A percentile compares a stretch with the other conserved stretches of the same genome.
phyloP scores from a whole-genome alignment of 495 filamentous ascomycete species.

The Penicillium egyptiacum region DNA sequence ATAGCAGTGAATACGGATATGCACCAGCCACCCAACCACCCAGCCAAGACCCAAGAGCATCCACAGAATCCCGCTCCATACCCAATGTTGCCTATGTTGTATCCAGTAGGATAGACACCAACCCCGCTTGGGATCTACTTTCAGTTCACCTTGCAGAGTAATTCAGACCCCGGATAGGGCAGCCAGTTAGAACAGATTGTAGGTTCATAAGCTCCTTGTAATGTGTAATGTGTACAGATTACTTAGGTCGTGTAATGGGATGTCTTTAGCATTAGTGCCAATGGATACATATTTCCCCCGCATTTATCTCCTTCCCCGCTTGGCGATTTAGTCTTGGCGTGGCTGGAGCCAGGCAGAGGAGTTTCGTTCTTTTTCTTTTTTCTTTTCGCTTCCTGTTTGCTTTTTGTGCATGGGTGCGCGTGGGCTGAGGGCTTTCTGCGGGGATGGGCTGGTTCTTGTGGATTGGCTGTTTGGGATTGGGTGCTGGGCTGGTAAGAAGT shows the following conservation, averaged over 20 bases:
- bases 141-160: background rate
- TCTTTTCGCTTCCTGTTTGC: background rate
- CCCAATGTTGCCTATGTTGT: background rate
- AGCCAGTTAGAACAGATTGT: too few relatives aligned
- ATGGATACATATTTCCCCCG: background rate
- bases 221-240: background rate
- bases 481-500: background rate
- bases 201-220: background rate
- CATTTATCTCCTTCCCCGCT: background rate
- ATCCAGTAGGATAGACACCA: too few relatives aligned
- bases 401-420: background rate
- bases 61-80: background rate
- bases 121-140: background rate
- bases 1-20: background rate
- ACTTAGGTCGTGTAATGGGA: too few relatives aligned
- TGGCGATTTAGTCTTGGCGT: background rate
- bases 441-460: too few relatives aligned
- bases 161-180: too few relatives aligned
- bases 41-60: background rate
- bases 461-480: conserved; percentile 1
- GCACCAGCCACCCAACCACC: background rate
- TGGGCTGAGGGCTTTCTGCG: background rate
- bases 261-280: background rate
- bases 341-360: background rate
- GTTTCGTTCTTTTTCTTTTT: too few relatives aligned